Evolutionary conservation across 2,329 filamentous ascomycete genomes (phyloP), one percentile per base, ranked within the genome.

Genomic region (Alternaria gansuensis): DNA sequence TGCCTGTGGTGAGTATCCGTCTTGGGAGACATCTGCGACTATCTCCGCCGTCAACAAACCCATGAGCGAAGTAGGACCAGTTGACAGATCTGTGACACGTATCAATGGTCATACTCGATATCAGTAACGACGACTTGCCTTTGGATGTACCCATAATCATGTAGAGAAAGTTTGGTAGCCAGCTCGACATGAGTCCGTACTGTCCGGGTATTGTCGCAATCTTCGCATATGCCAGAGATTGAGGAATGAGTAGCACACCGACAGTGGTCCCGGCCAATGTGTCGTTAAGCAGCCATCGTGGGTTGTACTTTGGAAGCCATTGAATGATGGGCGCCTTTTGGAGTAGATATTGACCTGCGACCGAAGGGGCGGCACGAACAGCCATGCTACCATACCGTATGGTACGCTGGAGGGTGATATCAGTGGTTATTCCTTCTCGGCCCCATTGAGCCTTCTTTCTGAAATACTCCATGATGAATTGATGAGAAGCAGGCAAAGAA

Each of bases 221-320:
- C 88, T 97, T 77, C 94, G 94, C 93, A 78, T 98, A 98, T 0
- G 93, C 93, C 90, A 98, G 96, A 63, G 92, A 89, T 75, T 98
- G 94, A 5, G 94, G 94, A 9, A 98, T 92, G 33, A 97, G 91
- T 33, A 93, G 88, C 41, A 89, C 84, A 40, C 90, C 90, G 45
- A 91, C 86, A 2, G 89, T 91, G 66, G 90, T 78, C 17, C 87
- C 87, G 10, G 85, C 86, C 63, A 89, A 84, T 10, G 84, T 73
- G 68, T 90, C 87, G 67, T 86, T 85, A 17, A 86, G 58, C 2
- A 89, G 69, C 87, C 87, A 90, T 80, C 82, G 77, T 5, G 80
- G 82, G 17, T 86, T 81, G 72, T 90, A 90, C 44, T 80, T 80
- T 10, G 87, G 86, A 1, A 89, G 78, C 87, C 87, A 90, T 49